Evolutionary conservation across 23 red algal genomes (phyloP), one percentile per base, ranked within the genome.

Genomic region (Gracilaria caudata): DNA sequence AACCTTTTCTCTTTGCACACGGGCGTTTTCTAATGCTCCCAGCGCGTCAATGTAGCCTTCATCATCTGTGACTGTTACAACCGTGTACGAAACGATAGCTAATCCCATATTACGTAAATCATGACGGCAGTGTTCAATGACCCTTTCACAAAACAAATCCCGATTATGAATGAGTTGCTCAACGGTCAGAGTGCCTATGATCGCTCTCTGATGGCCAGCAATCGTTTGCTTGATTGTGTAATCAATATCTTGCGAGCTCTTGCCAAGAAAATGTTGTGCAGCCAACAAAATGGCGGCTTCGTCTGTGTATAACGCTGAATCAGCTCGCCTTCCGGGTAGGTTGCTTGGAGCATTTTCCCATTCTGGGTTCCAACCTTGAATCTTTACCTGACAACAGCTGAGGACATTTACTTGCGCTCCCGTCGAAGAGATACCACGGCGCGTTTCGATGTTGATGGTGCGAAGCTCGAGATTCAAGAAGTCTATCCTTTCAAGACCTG

Each of bases 231-330:
- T n/a, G 10, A 94, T 86, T 4, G 91, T 24, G 21, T 78, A 24
- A 24, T 94, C 81, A 63, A 94, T 94, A 24, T 94, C 65, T 37
- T 46, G 38, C 19, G 86, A 71, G 17, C 23, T 88, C 16, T 83
- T 76, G 21, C 91, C 91, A 53, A 88, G 28, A 64, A 94, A 94
- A 59, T 94, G 91, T 24, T 94, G 91, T 13, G 91, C 91, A n/a
- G 91, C 91, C 21, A 94, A 49, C 55, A 80, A 71, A 64, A 94
- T 94, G 3, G 91, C 36, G 8, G 73, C 75, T 19, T 59, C 44
- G 73, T 94, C 91, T 0, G 63, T 66, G 11, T 45, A 28, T 32
- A 86, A 73, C 4, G 47, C 23, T 14, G 33, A 38, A 8, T 38
- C 44, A 24, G 37, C 25, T 16, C n/a, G 46, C 32, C 21, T 76